Percentiles rank a stretch among this genome's conserved stretches.
phyloP scores from a whole-genome alignment of 2,329 filamentous ascomycete genomes.

The Westerdykella ornata region DNA sequence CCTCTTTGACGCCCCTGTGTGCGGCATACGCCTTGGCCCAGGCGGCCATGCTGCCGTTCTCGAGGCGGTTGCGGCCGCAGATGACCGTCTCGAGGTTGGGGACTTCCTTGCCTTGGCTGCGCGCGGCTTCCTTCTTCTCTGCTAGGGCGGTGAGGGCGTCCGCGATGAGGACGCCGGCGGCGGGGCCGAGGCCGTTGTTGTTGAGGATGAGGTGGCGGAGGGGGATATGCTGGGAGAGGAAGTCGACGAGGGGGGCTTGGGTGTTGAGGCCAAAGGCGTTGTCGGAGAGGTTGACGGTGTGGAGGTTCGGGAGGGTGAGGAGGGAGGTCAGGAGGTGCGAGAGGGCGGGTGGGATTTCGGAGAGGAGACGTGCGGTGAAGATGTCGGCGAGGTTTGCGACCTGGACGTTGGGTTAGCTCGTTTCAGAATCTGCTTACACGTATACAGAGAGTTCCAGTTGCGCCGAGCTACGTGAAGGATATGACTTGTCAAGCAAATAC shows the following conservation, averaged over 20 bases:
- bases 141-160: constrained; percentile 80
- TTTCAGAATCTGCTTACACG: neutral
- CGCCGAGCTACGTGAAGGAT: neutral
- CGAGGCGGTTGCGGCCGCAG: constrained; percentile 89
- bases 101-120: constrained; percentile 63
- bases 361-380: constrained; percentile 88
- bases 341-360: constrained; percentile 87
- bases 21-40: constrained; percentile 86
- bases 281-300: constrained; percentile 92
- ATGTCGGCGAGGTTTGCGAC: constrained; percentile 91
- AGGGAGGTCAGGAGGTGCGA: constrained; percentile 78
- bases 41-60: constrained; percentile 92
- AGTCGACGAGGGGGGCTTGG: constrained; percentile 84
- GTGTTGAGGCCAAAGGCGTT: constrained; percentile 97
- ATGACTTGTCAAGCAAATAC: constrained; percentile 1
- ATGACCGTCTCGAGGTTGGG: constrained; percentile 92
- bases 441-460: no score
- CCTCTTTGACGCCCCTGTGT: constrained; percentile 69
- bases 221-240: constrained; percentile 79
- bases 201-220: constrained; percentile 93
- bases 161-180: constrained; percentile 81
- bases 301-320: constrained; percentile 75
- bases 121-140: constrained; percentile 71
- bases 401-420: constrained; percentile 20
- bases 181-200: constrained; percentile 94